Percentiles rank a stretch among this genome's conserved stretches.
Conservation (phyloP, 306 rosid genomes). For the Aeschynomene evenia region DNA sequence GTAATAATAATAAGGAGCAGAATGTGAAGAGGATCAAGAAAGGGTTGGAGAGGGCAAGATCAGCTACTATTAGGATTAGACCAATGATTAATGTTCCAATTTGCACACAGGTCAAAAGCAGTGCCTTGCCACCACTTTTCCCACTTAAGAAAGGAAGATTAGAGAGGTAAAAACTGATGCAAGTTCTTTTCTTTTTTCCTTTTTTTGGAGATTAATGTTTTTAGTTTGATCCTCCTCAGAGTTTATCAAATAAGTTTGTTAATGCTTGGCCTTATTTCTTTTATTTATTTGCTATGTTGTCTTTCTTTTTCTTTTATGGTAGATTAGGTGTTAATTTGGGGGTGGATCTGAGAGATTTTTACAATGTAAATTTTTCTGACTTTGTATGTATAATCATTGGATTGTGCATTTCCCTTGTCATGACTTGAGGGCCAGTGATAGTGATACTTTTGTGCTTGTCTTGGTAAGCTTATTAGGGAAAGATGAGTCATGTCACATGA, state of each 20-base stretch:
- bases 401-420: constrained; percentile 33
- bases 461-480: not conserved
- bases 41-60: constrained; percentile 87
- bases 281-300: constrained; percentile 33
- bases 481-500: constrained; percentile 36
- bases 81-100: constrained; percentile 95
- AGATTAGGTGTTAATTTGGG: constrained; percentile 51
- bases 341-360: constrained; percentile 59
- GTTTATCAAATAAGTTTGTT: constrained; percentile 51
- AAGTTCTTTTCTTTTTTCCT: no score
- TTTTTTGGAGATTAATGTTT: constrained; percentile 20
- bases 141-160: constrained; percentile 81
- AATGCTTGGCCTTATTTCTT: constrained; percentile 16
- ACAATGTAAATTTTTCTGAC: constrained; percentile 86
- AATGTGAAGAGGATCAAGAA: constrained; percentile 74
- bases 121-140: constrained; percentile 83
- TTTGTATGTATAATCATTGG: constrained; percentile 48
- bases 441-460: constrained; percentile 18
- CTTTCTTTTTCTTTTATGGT: no score
- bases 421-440: constrained; percentile 23
- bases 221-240: constrained; percentile 33
- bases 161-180: constrained; percentile 53
- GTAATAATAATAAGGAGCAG: constrained; percentile 50
- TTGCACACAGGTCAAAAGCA: constrained; percentile 82
- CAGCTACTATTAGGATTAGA: constrained; percentile 85